Conservation (phyloP, 148 eudicot genomes). For the Silene conica region DNA sequence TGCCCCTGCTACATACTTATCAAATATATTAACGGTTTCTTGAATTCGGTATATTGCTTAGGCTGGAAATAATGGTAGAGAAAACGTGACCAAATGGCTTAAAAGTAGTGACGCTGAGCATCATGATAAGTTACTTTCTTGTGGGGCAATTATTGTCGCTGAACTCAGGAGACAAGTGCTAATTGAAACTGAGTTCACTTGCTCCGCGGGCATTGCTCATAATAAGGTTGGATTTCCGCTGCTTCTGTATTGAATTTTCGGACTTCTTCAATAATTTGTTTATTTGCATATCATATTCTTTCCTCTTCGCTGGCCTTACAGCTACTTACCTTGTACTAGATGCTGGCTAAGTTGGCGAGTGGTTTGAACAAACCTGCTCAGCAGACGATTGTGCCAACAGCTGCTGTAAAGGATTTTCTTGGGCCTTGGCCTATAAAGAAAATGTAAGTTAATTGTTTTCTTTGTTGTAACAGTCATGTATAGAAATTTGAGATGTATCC, state of each 20-base stretch:
- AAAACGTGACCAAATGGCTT: slow-evolving; percentile 62
- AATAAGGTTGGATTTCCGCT: slow-evolving; percentile 52
- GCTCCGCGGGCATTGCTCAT: slow-evolving; percentile 95
- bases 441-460: slow-evolving; percentile 47
- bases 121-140: slow-evolving; percentile 76
- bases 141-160: slow-evolving; percentile 90
- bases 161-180: slow-evolving; percentile 87
- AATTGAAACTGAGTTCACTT: slow-evolving; percentile 82
- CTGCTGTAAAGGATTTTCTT: slow-evolving; percentile 69
- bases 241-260: not conserved
- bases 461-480: not conserved
- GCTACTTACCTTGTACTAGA: slow-evolving; percentile 35
- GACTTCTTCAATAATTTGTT: not conserved
- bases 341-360: slow-evolving; percentile 91
- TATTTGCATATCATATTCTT: not conserved
- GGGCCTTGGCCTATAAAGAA: slow-evolving; percentile 80
- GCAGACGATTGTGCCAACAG: slow-evolving; percentile 76
- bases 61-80: slow-evolving; percentile 45
- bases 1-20: not conserved
- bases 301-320: slow-evolving; percentile 5
- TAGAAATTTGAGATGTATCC: not conserved
- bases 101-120: slow-evolving; percentile 53
- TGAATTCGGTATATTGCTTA: slow-evolving; percentile 24
- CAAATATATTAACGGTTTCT: not conserved
- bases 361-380: slow-evolving; percentile 98